phyloP scores from a whole-genome alignment of 2,329 filamentous ascomycete species.

The Coniochaeta sp. region DNA sequence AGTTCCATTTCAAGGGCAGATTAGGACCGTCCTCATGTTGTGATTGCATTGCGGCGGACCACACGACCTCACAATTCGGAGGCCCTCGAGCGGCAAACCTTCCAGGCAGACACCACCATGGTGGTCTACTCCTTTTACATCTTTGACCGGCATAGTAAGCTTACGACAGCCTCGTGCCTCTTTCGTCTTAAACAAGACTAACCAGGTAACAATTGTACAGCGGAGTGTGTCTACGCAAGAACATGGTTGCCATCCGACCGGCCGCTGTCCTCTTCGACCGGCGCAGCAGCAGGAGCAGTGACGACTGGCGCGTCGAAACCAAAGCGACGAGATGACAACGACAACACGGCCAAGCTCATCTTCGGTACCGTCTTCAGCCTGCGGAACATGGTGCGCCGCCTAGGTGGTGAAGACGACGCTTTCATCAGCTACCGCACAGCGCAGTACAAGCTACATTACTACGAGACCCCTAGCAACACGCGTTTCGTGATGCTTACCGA shows the following conservation, averaged over 20 bases:
- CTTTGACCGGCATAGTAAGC: conserved; percentile 92
- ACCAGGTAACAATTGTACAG: conserved; percentile 36
- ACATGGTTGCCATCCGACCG: conserved; percentile 60
- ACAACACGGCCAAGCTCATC: conserved; percentile 68
- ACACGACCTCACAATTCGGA: background rate
- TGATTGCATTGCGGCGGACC: background rate
- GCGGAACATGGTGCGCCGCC: conserved; percentile 92
- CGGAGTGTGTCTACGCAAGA: conserved; percentile 94
- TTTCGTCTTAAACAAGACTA: background rate
- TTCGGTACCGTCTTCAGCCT: conserved; percentile 96
- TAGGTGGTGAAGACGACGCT: conserved; percentile 88
- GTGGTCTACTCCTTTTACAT: conserved; percentile 97
- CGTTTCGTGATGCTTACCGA: conserved; percentile 97
- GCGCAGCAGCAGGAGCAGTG: conserved; percentile 37
- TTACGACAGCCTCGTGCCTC: background rate
- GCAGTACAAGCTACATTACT: conserved; percentile 98
- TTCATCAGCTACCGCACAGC: conserved; percentile 91
- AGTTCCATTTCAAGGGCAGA: background rate
- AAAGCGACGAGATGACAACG: conserved; percentile 56
- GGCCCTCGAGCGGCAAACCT: background rate
- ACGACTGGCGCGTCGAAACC: conserved; percentile 37
- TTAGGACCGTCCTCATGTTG: background rate
- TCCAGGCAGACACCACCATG: conserved; percentile 47
- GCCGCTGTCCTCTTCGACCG: conserved; percentile 28
- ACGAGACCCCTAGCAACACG: conserved; percentile 92